phyloP scores from a whole-genome alignment of 495 filamentous ascomycete species.

The Aspergillus funiculosus region DNA sequence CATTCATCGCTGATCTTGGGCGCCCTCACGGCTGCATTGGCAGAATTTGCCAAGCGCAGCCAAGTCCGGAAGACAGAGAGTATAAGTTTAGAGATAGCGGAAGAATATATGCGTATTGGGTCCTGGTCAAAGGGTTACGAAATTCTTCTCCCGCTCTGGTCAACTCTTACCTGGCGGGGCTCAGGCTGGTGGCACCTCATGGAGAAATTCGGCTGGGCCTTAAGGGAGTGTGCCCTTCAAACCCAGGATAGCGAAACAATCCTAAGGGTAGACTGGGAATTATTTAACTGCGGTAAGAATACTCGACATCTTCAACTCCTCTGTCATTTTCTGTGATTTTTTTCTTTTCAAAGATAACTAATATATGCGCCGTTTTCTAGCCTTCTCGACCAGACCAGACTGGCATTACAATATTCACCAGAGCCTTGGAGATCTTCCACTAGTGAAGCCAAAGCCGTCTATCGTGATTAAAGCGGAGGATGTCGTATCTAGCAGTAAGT shows the following conservation, averaged over 20 bases:
- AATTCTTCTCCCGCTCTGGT: conserved; percentile 66
- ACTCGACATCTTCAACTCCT: background rate
- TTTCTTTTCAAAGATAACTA: background rate
- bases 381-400: conserved; percentile 52
- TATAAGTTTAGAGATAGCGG: conserved; percentile 61
- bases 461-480: conserved; percentile 62
- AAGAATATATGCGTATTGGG: conserved; percentile 56
- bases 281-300: conserved; percentile 60
- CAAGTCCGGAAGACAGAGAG: conserved; percentile 63
- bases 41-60: conserved; percentile 57
- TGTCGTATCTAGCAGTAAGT: conserved; percentile 60
- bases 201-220: conserved; percentile 63
- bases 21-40: conserved; percentile 53
- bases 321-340: background rate
- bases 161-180: conserved; percentile 62
- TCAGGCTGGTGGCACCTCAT: conserved; percentile 79
- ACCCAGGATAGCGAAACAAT: conserved; percentile 58
- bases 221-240: conserved; percentile 65
- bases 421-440: conserved; percentile 53
- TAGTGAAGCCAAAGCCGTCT: conserved; percentile 51
- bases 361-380: conserved; percentile 29
- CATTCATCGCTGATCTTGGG: conserved; percentile 59
- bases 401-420: conserved; percentile 72
- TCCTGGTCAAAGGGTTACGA: conserved; percentile 62
- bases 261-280: conserved; percentile 78